A percentile compares a stretch with the other conserved stretches of the same genome.
These are phyloP conservation scores for Citrus maxima DNA, from an alignment of 345 rosid species.

Conservation along the genomic window DNA sequence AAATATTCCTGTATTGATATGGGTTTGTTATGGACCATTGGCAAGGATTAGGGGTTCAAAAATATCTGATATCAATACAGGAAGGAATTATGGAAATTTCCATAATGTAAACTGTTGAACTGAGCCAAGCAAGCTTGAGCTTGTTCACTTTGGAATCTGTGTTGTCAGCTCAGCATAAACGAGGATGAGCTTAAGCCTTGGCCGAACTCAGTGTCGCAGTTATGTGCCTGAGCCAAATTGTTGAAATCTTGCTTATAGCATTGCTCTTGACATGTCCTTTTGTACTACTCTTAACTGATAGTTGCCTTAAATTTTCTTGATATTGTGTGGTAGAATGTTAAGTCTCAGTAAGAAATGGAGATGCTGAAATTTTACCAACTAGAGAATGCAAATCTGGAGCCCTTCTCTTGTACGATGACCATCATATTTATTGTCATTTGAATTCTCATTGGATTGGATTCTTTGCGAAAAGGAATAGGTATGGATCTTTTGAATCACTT, in stretches of 20 bases:
- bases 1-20: not conserved
- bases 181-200: not conserved
- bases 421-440: not conserved
- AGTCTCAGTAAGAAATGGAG: not conserved
- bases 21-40: not conserved
- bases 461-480: constrained; percentile 6
- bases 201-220: not conserved
- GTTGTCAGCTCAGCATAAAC: not conserved
- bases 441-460: constrained; percentile 10
- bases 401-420: not conserved
- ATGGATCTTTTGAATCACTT: constrained; percentile 9
- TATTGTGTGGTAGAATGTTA: not conserved
- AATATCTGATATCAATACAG: not conserved
- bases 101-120: not conserved
- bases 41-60: not conserved
- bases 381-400: not conserved
- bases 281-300: not conserved
- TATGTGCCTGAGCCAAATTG: not conserved
- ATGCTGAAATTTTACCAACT: not conserved
- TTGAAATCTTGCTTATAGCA: not conserved
- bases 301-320: not conserved
- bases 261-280: not conserved
- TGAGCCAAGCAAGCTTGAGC: not conserved
- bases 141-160: not conserved
- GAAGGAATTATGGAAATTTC: not conserved